A percentile compares a stretch with the other conserved stretches of the same genome.
phyloP scores from a whole-genome alignment of 1,284 basidiomycete genomes.

The Austroboletus niveus region DNA sequence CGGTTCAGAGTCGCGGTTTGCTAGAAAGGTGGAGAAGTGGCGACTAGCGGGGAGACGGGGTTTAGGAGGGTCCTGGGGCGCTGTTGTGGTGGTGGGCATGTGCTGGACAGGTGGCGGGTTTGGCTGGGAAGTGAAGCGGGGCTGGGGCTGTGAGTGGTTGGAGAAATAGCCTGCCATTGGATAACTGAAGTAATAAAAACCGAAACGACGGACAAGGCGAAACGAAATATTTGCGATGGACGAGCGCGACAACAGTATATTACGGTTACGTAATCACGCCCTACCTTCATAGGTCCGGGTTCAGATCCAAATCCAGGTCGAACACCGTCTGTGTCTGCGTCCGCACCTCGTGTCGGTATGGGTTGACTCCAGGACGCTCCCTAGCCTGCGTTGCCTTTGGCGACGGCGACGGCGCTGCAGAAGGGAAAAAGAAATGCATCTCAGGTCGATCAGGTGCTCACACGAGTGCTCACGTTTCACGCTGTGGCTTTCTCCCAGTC shows the following conservation, averaged over 20 bases:
- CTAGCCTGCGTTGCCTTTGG: slow-evolving; percentile 49
- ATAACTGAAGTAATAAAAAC: slow-evolving; percentile 32
- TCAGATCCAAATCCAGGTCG: slow-evolving; percentile 76
- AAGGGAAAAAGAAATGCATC: not conserved
- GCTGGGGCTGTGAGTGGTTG: slow-evolving; percentile 72
- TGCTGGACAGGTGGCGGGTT: slow-evolving; percentile 43
- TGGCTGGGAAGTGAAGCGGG: slow-evolving; percentile 63
- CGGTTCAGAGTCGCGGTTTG: slow-evolving; percentile 34
- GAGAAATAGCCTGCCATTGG: slow-evolving; percentile 67
- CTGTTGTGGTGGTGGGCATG: slow-evolving; percentile 37
- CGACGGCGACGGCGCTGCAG: slow-evolving; percentile 48
- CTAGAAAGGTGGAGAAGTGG: slow-evolving; percentile 71
- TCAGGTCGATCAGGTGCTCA: slow-evolving; percentile 6
- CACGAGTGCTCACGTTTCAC: slow-evolving; percentile 56
- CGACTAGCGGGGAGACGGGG: slow-evolving; percentile 58
- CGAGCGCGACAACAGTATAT: slow-evolving; percentile 3
- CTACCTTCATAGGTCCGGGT: slow-evolving; percentile 54
- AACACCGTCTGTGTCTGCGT: slow-evolving; percentile 59
- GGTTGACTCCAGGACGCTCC: slow-evolving; percentile 52
- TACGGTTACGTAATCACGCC: slow-evolving; percentile 28
- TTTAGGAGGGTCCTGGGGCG: slow-evolving; percentile 30
- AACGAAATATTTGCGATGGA: slow-evolving; percentile 4
- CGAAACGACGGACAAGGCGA: not conserved
- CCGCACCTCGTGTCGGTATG: slow-evolving; percentile 65
- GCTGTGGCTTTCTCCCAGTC: slow-evolving; percentile 76